These are phyloP conservation scores for Exserohilum turcica DNA, from an alignment of 2,329 filamentous ascomycete genomes.

Conservation along the genomic window DNA sequence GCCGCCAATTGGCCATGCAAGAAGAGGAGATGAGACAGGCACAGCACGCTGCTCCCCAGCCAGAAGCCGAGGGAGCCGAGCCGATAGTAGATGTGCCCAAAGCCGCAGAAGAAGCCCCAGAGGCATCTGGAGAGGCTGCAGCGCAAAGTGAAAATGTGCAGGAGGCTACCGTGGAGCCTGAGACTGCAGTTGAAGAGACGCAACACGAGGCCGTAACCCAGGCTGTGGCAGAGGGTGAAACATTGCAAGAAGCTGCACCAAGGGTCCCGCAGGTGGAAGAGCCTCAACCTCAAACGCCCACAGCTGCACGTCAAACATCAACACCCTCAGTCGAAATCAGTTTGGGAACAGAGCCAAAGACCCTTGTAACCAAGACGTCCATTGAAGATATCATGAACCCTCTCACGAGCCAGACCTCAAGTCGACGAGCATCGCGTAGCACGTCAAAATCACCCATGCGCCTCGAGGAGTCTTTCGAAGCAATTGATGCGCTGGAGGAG, in stretches of 20 bases:
- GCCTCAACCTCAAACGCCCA: not conserved
- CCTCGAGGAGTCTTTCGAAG: slow-evolving; percentile 56
- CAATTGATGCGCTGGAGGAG: slow-evolving; percentile 58
- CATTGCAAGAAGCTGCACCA: not conserved
- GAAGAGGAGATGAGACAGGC: slow-evolving; percentile 38
- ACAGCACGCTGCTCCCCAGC: slow-evolving; percentile 20
- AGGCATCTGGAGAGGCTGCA: slow-evolving; percentile 2
- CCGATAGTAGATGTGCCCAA: slow-evolving; percentile 10
- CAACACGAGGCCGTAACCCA: slow-evolving; percentile 1
- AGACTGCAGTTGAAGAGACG: slow-evolving; percentile 1
- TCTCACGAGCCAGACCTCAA: slow-evolving; percentile 25
- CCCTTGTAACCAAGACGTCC: slow-evolving; percentile 33
- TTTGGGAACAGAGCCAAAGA: slow-evolving; percentile 38
- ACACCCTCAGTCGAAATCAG: slow-evolving; percentile 27
- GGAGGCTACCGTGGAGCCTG: not conserved
- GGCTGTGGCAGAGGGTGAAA: slow-evolving; percentile 1
- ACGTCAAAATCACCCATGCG: slow-evolving; percentile 42
- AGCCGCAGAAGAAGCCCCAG: not conserved
- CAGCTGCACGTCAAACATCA: slow-evolving; percentile 9
- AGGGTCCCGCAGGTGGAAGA: slow-evolving; percentile 5
- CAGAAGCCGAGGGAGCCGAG: slow-evolving; percentile 2
- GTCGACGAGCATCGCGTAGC: slow-evolving; percentile 30
- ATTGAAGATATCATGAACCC: slow-evolving; percentile 32
- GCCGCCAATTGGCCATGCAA: slow-evolving; percentile 43
- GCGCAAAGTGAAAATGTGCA: not conserved